Base-by-base conservation (phyloP, 129 eudicot species). In the Escallonia herrerae region DNA sequence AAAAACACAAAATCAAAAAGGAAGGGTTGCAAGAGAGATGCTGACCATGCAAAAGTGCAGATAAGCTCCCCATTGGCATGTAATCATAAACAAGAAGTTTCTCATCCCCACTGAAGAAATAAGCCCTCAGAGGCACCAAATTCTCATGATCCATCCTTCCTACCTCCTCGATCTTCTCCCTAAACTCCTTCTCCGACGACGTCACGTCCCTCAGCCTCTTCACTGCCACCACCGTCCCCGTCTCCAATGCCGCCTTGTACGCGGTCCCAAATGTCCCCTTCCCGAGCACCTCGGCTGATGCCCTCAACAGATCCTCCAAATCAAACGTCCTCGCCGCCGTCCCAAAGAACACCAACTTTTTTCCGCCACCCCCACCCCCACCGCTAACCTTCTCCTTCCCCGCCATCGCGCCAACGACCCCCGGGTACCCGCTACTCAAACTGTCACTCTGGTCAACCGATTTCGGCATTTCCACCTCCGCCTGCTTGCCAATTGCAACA, bases 31-130 rank as follows among this genome's bases (percentile, higher is more conserved):
- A 70, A 43, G 42, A 5, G 47, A 60, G 39, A 54, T 54, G 49
- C 73, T 73, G 66, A 91, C 97, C 97, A 83, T 91, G 97, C 80
- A 91, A 74, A 14, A 91, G 82, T 11, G 97, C 97, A 75, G 97
- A 91, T 56, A 91, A 85, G 85, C 97, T 91, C 22, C 97, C 97
- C 94, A 84, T 84, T 2, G 97, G 94, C 90, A 91, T 62, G 84
- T 91, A 91, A 76, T 91, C 97, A 75, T 82, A 91, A 4, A 91
- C 97, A 61, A 91, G 80, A 59, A 91, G 83, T 86, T 84, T 91
- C 76, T 91, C 95, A 56, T 82, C 91, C 48, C 79, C 75, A 65
- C 74, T 81, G 61, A 80, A 84, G 68, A 82, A 77, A 76, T 91
- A 91, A 69, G 95, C 97, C 75, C 90, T 84, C 52, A 91, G 74